Base-by-base conservation (phyloP, 495 filamentous ascomycete species). In the Ramalina intermedia region DNA sequence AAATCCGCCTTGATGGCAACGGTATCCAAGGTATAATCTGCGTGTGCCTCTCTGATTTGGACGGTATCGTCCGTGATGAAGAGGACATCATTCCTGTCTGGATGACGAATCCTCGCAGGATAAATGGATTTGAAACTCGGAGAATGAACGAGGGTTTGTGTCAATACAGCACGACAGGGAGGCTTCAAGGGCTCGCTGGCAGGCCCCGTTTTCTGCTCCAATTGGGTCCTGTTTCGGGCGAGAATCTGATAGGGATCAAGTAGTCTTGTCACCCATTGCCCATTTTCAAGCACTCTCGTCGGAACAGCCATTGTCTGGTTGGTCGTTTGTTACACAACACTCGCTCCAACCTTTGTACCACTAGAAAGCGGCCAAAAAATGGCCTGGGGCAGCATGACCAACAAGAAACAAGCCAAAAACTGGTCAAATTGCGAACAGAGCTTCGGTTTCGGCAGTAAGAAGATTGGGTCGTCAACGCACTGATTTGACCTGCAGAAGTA, bases 41-140 rank as follows among this genome's bases (percentile, higher is more conserved):
- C 49, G 38, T 64, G 61, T 57, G 83, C 79, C 53, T 82, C 66
- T 54, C 67, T 79, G 51, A 96, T 75, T 45, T 44, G 41, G 6
- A 44, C 86, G 76, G 36, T 81, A 67, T 54, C 66, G 47, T 39
- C 84, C 36, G 84, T 79, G 41, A 98, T 74, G 52, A 96, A 88
- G n/a, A 88, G 80, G 53, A 96, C 84, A 70, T 98, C 89, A 47
- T 94, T 89, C 48, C 78, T 72, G 8, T 73, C 59, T 42, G 69
- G 66, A 48, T 77, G 76, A 39, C 87, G 71, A 44, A 96, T 71
- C 50, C 82, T 76, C 8, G 82, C 85, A 9, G 90, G 88, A 12
- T 94, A 63, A 36, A 96, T 85, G 63, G 76, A 81, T 56, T 84
- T 82, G 51, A 85, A 75, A 20, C 81, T 69, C 1, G 86, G 81